Evolutionary conservation across 352 stramenopile genomes (phyloP).

Genomic region (Globisporangium barbulae): DNA sequence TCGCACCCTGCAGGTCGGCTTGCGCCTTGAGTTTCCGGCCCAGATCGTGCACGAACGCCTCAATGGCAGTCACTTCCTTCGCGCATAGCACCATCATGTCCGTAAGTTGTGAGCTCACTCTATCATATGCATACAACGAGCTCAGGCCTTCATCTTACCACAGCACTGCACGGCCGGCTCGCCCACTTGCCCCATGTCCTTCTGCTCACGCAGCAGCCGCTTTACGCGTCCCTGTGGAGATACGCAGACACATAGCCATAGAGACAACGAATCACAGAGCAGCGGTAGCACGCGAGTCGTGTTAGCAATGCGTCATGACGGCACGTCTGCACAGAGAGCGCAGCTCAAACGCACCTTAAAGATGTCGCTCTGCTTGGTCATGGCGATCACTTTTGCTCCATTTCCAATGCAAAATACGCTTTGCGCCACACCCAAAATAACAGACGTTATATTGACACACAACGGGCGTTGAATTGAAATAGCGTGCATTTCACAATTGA

Average conservation of each 20-base stretch:
- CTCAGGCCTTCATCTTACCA: conserved; percentile 22
- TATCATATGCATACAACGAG: neutral
- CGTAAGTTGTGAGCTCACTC: neutral
- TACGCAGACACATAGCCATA: neutral
- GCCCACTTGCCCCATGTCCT: conserved; percentile 70
- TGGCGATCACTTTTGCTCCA: conserved; percentile 18
- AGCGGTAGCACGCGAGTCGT: neutral
- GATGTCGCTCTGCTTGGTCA: conserved; percentile 45
- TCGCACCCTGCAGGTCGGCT: conserved; percentile 14
- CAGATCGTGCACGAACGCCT: conserved; percentile 60
- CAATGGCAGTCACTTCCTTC: conserved; percentile 42
- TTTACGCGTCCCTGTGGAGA: conserved; percentile 51
- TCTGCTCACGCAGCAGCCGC: conserved; percentile 57
- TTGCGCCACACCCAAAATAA: neutral
- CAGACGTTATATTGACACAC: neutral
- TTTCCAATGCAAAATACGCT: conserved; percentile 1
- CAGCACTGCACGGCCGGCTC: conserved; percentile 46
- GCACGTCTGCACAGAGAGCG: neutral
- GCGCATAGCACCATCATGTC: neutral
- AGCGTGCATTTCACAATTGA: neutral
- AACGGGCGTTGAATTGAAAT: neutral
- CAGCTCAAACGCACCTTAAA: conserved; percentile 36
- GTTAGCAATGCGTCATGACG: neutral
- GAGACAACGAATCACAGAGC: neutral
- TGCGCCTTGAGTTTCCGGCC: conserved; percentile 39